phyloP scores from a whole-genome alignment of 139 green algal species.

The Yamagishiella unicocca region DNA sequence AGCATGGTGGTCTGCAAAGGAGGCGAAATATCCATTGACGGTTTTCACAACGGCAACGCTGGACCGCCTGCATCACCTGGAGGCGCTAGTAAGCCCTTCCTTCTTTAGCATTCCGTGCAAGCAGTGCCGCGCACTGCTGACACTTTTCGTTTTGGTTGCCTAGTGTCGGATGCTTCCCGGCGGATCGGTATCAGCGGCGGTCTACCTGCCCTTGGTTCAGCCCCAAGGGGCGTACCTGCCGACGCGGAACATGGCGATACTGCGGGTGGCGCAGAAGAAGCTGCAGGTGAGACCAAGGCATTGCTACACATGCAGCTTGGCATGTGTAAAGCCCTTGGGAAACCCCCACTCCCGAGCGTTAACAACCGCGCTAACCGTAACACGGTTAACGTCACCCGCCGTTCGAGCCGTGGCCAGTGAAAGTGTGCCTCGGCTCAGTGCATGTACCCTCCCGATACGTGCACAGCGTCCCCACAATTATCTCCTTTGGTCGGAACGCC shows the following conservation, averaged over 20 bases:
- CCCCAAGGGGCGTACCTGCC: not conserved
- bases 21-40: slow-evolving; percentile 19
- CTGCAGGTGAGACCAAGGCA: not conserved
- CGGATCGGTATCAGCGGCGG: not conserved
- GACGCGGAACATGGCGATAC: not conserved
- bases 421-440: no score
- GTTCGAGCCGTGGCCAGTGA: not conserved
- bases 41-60: slow-evolving; percentile 55
- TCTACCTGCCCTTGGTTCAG: slow-evolving; percentile 29
- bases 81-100: slow-evolving; percentile 32
- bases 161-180: slow-evolving; percentile 5
- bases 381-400: not conserved
- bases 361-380: no score
- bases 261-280: not conserved
- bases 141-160: not conserved
- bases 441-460: no score
- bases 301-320: no score
- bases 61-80: slow-evolving; percentile 54
- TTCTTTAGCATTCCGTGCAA: no score
- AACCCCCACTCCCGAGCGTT: no score
- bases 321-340: no score
- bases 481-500: no score
- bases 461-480: no score
- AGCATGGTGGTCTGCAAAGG: not conserved
- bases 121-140: no score